Conservation (phyloP, 2,329 filamentous ascomycete genomes). For the Cercospora janseana region DNA sequence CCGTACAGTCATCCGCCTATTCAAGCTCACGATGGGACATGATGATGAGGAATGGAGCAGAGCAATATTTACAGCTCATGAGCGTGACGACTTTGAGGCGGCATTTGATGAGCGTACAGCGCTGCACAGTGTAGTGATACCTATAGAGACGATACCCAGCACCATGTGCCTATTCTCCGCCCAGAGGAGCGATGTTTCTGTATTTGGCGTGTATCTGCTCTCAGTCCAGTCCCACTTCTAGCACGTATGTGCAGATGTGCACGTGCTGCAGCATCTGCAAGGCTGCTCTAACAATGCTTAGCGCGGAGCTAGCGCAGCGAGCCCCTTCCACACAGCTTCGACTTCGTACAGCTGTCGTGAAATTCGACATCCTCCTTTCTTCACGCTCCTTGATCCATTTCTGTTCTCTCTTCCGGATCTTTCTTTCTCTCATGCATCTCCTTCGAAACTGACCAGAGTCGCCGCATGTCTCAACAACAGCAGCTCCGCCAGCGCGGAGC, state of each 20-base stretch:
- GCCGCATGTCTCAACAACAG: constrained; percentile 15
- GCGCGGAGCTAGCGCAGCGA: neutral
- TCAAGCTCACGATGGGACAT: constrained; percentile 28
- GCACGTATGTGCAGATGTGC: neutral
- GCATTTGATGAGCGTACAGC: neutral
- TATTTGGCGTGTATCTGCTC: no score
- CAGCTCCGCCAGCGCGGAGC: constrained; percentile 26
- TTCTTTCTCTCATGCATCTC: neutral
- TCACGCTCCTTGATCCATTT: constrained; percentile 5
- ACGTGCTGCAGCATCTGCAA: neutral
- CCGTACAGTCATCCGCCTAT: constrained; percentile 28
- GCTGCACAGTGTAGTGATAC: neutral
- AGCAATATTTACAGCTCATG: no score
- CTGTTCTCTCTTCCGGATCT: neutral
- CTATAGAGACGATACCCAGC: constrained; percentile 6
- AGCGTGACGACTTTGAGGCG: neutral
- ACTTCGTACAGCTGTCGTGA: constrained; percentile 8
- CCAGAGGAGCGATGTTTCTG: no score
- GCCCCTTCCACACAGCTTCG: neutral
- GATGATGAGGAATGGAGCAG: no score
- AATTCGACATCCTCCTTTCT: constrained; percentile 15
- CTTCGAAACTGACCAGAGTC: neutral
- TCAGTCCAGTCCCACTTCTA: neutral
- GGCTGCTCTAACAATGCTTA: neutral
- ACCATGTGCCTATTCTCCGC: constrained; percentile 5